phyloP scores from a whole-genome alignment of 2,329 filamentous ascomycete species.

The Chrysoporthe deuterocubensis region DNA sequence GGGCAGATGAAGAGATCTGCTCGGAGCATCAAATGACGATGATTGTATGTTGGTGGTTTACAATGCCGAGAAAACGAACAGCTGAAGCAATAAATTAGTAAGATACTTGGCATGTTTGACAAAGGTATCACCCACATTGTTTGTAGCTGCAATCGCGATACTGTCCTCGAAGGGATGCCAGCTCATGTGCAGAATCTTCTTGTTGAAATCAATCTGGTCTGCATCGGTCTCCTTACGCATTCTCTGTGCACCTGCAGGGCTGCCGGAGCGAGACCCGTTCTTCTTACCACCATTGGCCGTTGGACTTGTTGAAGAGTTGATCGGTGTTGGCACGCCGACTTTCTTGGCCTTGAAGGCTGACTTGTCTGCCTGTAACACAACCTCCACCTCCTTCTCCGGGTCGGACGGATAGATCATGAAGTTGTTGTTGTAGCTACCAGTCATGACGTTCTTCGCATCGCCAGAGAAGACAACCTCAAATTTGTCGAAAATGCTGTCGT shows the following conservation, averaged over 20 bases:
- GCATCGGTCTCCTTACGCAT: slow-evolving; percentile 99
- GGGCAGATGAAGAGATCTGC: slow-evolving; percentile 15
- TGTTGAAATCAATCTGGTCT: slow-evolving; percentile 99
- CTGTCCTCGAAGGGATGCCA: slow-evolving; percentile 99
- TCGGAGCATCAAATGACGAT: slow-evolving; percentile 18
- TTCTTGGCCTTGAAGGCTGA: slow-evolving; percentile 99
- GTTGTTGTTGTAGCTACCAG: slow-evolving; percentile 99
- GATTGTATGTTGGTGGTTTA: slow-evolving; percentile 30
- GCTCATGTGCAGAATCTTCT: slow-evolving; percentile 99
- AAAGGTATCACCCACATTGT: slow-evolving; percentile 78
- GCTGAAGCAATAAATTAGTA: slow-evolving; percentile 35
- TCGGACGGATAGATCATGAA: slow-evolving; percentile 99
- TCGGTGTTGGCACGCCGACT: slow-evolving; percentile 95
- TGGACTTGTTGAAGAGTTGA: slow-evolving; percentile 80
- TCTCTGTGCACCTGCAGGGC: slow-evolving; percentile 78
- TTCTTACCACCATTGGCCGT: slow-evolving; percentile 81
- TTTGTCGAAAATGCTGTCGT: slow-evolving; percentile 99
- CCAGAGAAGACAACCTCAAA: slow-evolving; percentile 99
- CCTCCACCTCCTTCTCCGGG: slow-evolving; percentile 93
- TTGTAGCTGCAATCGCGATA: slow-evolving; percentile 98
- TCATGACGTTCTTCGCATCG: slow-evolving; percentile 99
- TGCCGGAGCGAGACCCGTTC: slow-evolving; percentile 83
- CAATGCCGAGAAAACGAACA: slow-evolving; percentile 42
- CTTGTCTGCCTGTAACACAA: slow-evolving; percentile 97
- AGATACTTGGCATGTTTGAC: background rate